These are phyloP conservation scores for Naumovozyma baii DNA, from an alignment of 805 yeast species.

Conservation along the genomic window DNA sequence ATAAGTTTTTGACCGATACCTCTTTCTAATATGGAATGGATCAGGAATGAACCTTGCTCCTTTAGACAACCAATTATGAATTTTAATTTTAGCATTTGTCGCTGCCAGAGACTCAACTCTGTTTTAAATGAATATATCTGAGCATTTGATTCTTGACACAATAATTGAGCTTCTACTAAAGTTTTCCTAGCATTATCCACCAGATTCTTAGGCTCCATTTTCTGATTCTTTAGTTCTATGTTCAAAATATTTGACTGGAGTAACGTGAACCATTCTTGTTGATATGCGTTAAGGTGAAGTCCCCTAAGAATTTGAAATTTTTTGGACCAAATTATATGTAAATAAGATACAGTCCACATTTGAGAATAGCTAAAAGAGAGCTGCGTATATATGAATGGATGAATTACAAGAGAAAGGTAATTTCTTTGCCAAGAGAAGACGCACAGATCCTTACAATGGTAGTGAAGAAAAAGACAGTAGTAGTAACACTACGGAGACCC, in stretches of 20 bases:
- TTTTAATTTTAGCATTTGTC: constrained; percentile 34
- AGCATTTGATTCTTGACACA: constrained; percentile 43
- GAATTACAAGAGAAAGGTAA: background rate
- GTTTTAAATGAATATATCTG: constrained; percentile 9
- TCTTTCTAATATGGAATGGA: constrained; percentile 21
- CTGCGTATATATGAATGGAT: background rate
- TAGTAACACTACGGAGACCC: background rate
- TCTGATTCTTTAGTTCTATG: too few relatives aligned
- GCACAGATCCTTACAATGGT: constrained; percentile 7
- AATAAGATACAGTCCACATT: too few relatives aligned
- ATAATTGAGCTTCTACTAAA: constrained; percentile 39
- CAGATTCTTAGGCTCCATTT: constrained; percentile 26
- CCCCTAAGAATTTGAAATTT: too few relatives aligned
- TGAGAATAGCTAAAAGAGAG: background rate
- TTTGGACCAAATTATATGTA: too few relatives aligned
- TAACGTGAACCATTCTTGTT: too few relatives aligned
- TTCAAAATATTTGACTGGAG: too few relatives aligned
- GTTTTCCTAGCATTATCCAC: constrained; percentile 39
- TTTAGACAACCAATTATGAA: constrained; percentile 38
- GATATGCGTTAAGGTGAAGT: too few relatives aligned
- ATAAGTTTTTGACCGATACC: constrained; percentile 26
- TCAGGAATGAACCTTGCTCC: constrained; percentile 39
- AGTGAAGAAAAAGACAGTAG: constrained; percentile 20
- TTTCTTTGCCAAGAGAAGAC: constrained; percentile 3
- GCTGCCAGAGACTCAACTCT: constrained; percentile 35